These are phyloP conservation scores for Calycina herbarum DNA, from an alignment of 2,329 filamentous ascomycete genomes.

Conservation along the genomic window DNA sequence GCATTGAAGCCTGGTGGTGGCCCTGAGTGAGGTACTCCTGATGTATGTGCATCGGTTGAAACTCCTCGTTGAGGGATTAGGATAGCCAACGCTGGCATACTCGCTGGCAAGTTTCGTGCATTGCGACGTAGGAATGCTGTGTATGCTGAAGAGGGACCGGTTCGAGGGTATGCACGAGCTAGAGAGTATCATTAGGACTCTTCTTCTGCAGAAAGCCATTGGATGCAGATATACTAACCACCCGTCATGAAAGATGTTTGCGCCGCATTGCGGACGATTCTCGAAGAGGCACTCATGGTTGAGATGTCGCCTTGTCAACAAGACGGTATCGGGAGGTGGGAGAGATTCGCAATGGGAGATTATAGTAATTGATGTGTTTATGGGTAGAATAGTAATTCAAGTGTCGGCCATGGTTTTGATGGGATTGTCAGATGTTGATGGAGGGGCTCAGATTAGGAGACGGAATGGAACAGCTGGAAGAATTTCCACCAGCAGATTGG, in stretches of 20 bases:
- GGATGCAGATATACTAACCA: conserved; percentile 26
- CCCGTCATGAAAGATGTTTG: conserved; percentile 35
- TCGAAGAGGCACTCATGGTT: conserved; percentile 40
- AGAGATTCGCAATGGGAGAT: conserved; percentile 3
- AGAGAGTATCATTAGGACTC: background rate
- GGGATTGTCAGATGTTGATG: conserved; percentile 9
- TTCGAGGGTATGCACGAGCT: conserved; percentile 36
- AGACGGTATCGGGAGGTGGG: conserved; percentile 10
- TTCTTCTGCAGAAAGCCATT: background rate
- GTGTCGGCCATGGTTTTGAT: conserved; percentile 22
- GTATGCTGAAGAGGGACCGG: conserved; percentile 35
- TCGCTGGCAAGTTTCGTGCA: conserved; percentile 35
- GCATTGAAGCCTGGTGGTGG: conserved; percentile 72
- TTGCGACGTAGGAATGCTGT: conserved; percentile 38
- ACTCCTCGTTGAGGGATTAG: conserved; percentile 57
- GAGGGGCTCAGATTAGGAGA: conserved; percentile 11
- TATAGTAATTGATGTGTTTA: background rate
- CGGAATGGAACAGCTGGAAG: conserved; percentile 6
- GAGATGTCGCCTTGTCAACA: conserved; percentile 22
- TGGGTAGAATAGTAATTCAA: conserved; percentile 8
- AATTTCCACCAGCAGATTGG: conserved; percentile 4
- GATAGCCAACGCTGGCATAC: conserved; percentile 52
- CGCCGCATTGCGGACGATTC: conserved; percentile 39
- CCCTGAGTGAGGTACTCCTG: conserved; percentile 46
- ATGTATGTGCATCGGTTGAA: conserved; percentile 59